phyloP scores from a whole-genome alignment of 306 rosid species.

The Cucurbita ficifolia region DNA sequence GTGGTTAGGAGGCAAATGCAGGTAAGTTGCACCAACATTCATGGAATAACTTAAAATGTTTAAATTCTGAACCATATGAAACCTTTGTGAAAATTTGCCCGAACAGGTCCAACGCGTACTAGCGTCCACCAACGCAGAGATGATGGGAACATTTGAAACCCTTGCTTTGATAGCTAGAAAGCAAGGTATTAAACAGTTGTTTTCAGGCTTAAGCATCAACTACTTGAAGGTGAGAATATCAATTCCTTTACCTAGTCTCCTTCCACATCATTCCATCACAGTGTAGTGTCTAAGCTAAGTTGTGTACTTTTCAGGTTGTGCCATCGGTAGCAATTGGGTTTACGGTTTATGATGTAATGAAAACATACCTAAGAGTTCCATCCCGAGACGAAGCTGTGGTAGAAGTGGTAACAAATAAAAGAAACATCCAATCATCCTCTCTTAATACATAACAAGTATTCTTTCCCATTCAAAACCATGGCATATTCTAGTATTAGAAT shows the following conservation, averaged over 20 bases:
- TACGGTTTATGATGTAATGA: slow-evolving; percentile 78
- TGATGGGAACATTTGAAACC: slow-evolving; percentile 66
- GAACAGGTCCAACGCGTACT: slow-evolving; percentile 53
- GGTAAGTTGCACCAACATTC: slow-evolving; percentile 22
- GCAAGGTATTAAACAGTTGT: slow-evolving; percentile 80
- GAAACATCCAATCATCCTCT: slow-evolving; percentile 31
- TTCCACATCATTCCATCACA: not conserved
- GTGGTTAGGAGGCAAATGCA: slow-evolving; percentile 99
- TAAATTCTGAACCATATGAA: not conserved
- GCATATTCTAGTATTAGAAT: not conserved
- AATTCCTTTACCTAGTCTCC: not conserved
- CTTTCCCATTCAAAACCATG: not conserved
- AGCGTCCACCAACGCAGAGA: slow-evolving; percentile 40
- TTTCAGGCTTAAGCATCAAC: slow-evolving; percentile 96
- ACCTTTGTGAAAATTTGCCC: slow-evolving; percentile 6
- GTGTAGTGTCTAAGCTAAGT: slow-evolving; percentile 13
- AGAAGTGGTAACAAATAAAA: slow-evolving; percentile 38
- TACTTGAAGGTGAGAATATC: slow-evolving; percentile 57
- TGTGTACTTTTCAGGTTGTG: slow-evolving; percentile 55
- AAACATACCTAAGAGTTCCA: slow-evolving; percentile 58
- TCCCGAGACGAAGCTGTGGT: slow-evolving; percentile 59
- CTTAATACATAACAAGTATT: slow-evolving; percentile 15
- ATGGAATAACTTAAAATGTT: not conserved
- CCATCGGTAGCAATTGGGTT: slow-evolving; percentile 97
- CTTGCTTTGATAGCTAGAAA: slow-evolving; percentile 46